phyloP scores from a whole-genome alignment of 2,329 filamentous ascomycete species.

The Ophiostoma perfectum region DNA sequence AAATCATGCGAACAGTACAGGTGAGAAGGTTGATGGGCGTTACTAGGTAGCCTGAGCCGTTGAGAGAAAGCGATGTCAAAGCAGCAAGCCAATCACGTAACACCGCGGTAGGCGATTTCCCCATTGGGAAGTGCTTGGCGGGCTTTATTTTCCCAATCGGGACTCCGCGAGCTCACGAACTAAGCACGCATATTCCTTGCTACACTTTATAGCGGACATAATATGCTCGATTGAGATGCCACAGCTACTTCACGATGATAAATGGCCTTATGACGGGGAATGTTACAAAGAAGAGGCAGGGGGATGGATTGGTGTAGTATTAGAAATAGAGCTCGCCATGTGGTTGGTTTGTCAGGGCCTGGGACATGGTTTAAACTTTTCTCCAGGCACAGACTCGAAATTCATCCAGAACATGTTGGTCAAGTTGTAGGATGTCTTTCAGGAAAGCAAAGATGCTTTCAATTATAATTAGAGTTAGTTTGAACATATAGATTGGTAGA shows the following conservation, averaged over 20 bases:
- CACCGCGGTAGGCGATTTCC: slow-evolving; percentile 11
- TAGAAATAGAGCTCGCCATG: neutral
- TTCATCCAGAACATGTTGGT: too few relatives aligned
- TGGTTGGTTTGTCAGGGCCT: neutral
- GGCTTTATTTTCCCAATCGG: slow-evolving; percentile 19
- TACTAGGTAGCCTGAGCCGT: neutral
- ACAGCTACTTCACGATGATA: neutral
- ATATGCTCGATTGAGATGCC: neutral
- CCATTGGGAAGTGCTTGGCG: slow-evolving; percentile 15
- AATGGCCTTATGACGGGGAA: neutral
- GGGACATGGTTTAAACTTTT: neutral
- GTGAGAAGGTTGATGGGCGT: neutral
- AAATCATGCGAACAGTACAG: neutral
- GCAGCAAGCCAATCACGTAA: slow-evolving; percentile 20
- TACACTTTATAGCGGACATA: slow-evolving; percentile 12
- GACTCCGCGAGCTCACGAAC: neutral
- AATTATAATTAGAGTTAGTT: too few relatives aligned
- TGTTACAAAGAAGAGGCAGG: neutral
- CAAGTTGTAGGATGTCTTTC: too few relatives aligned
- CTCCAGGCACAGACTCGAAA: too few relatives aligned
- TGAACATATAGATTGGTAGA: too few relatives aligned
- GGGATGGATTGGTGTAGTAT: neutral
- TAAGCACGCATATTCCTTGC: neutral
- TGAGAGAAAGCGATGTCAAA: neutral
- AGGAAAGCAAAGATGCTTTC: too few relatives aligned